Conservation (phyloP, 768 basidiomycete species). For the Hypholoma fasciculare region DNA sequence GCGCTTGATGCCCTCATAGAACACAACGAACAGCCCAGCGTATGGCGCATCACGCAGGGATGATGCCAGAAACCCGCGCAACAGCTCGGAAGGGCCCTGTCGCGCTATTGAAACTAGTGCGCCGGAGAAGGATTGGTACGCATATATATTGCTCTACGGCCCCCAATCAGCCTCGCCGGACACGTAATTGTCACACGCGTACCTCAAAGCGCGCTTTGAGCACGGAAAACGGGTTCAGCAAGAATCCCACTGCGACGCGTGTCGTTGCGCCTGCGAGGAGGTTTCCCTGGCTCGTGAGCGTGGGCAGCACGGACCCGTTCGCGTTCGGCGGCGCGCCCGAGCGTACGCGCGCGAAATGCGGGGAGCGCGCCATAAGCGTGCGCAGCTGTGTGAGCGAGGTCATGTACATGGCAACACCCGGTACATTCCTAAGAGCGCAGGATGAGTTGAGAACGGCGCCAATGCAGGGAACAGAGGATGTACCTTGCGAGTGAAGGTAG, state of each 20-base stretch:
- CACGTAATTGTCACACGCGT: slow-evolving; percentile 12
- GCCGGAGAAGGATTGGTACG: slow-evolving; percentile 60
- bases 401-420: slow-evolving; percentile 92
- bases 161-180: neutral
- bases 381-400: slow-evolving; percentile 83
- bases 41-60: slow-evolving; percentile 94
- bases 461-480: slow-evolving; percentile 3
- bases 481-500: slow-evolving; percentile 75
- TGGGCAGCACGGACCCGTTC: slow-evolving; percentile 61
- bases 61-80: slow-evolving; percentile 85
- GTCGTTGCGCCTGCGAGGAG: slow-evolving; percentile 83
- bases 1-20: slow-evolving; percentile 85
- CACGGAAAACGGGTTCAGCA: slow-evolving; percentile 89
- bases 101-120: slow-evolving; percentile 62
- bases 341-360: slow-evolving; percentile 56
- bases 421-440: slow-evolving; percentile 67
- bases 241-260: slow-evolving; percentile 76
- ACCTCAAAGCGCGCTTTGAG: slow-evolving; percentile 94
- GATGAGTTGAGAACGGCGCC: neutral
- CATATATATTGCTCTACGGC: slow-evolving; percentile 72
- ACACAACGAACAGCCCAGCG: slow-evolving; percentile 85
- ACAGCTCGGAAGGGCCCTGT: slow-evolving; percentile 77
- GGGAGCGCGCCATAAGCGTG: slow-evolving; percentile 68
- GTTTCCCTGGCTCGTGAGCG: slow-evolving; percentile 77
- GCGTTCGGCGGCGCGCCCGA: slow-evolving; percentile 20